Evolutionary conservation across 495 filamentous ascomycete genomes (phyloP), one percentile per base, ranked within the genome.

Genomic region (Lophium mytilinum): DNA sequence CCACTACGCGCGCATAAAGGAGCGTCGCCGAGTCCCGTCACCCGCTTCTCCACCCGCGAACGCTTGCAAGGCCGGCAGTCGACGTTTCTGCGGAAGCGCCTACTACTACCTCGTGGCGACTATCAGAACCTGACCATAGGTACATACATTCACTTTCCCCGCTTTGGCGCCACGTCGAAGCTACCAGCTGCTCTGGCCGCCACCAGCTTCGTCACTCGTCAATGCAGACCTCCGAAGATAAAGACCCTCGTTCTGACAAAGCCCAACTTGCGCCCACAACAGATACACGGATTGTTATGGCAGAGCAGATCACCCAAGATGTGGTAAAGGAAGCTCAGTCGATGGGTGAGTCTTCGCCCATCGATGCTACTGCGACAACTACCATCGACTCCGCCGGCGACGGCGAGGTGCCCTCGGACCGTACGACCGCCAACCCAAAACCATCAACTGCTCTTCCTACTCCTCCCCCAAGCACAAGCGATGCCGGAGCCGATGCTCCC

Each of bases 321-420:
- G 84, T 87, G 84, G 83, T 86, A 85, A 80, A 84, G 77, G 75
- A 83, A 81, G 78, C 78, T 76, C 76, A 75, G 84, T 86, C 83
- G 84, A 80, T 82, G 78, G 81, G 83, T 81, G 81, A 81, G 69
- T 67, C 71, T 73, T 83, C 81, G 82, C 79, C 79, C 75, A 82
- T 82, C 81, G 84, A 82, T 80, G 83, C 78, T 79, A 74, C 79
- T 84, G 83, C 78, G 80, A 82, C 76, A 76, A 76, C 73, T 68
- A 78, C 72, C 71, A 77, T 74, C 73, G 75, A 72, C 57, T 57
- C 75, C 80, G 77, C 80, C 75, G 75, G 71, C 74, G 72, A 75
- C 75, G 80, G 80, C 76, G 73, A 70, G 69, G 76, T 72, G 73
- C 71, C 72, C 66, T 73, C 66, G 63, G 69, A 56, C 11, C 58